Evolutionary conservation across 371 early-diverging fungal genomes (phyloP).

Genomic region (Haplosporangium sp.): DNA sequence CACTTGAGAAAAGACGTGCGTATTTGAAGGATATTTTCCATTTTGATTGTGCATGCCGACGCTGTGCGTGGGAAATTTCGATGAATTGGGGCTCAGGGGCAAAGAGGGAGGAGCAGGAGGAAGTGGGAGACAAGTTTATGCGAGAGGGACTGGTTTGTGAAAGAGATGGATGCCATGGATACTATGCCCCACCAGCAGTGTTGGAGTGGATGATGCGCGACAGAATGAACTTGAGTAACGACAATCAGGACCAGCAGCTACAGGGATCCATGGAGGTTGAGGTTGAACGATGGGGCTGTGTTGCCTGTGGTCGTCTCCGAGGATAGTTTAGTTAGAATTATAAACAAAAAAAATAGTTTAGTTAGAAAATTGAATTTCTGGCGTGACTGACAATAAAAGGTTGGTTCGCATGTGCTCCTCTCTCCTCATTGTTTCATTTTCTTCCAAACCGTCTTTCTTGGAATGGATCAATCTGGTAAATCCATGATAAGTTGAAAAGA

Average conservation of each 20-base stretch:
- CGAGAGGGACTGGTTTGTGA: conserved; percentile 26
- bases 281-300: conserved; percentile 17
- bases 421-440: too few relatives aligned
- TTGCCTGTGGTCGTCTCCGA: conserved; percentile 24
- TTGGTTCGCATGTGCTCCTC: too few relatives aligned
- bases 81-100: neutral
- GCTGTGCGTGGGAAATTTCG: conserved; percentile 15
- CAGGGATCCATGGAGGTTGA: neutral
- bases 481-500: neutral
- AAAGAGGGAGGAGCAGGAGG: conserved; percentile 1
- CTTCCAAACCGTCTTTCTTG: neutral
- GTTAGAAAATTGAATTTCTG: too few relatives aligned
- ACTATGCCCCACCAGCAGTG: conserved; percentile 29
- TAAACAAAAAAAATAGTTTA: neutral
- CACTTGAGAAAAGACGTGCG: neutral
- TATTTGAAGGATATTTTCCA: conserved; percentile 17
- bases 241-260: neutral
- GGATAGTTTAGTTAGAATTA: neutral
- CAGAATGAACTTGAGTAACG: neutral
- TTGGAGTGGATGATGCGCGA: neutral
- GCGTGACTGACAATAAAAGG: too few relatives aligned
- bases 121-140: neutral
- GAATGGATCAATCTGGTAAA: conserved; percentile 24
- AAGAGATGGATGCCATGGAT: conserved; percentile 20
- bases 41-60: conserved; percentile 25